Conservation (phyloP, 2,329 filamentous ascomycete genomes). For the Thermoascus crustaceus region DNA sequence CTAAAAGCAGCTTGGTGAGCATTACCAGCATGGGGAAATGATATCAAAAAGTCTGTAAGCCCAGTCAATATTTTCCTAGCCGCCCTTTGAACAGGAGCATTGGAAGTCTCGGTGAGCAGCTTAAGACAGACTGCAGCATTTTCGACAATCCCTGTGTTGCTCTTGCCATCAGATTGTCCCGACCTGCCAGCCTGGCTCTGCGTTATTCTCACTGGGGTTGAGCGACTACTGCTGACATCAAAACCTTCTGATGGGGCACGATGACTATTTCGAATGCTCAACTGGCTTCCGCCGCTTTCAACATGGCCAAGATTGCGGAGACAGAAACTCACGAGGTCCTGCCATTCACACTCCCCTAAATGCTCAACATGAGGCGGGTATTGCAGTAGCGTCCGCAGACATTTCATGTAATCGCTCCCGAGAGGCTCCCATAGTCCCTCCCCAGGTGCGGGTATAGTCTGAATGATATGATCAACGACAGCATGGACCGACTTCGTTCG, state of each 20-base stretch:
- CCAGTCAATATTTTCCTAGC: conserved; percentile 49
- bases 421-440: conserved; percentile 62
- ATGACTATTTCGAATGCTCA: conserved; percentile 21
- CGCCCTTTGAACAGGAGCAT: conserved; percentile 55
- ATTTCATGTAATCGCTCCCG: conserved; percentile 68
- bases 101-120: conserved; percentile 55
- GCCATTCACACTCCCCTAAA: conserved; percentile 61
- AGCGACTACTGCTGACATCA: conserved; percentile 17
- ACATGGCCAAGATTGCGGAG: conserved; percentile 46
- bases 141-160: conserved; percentile 34
- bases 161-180: conserved; percentile 12
- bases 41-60: conserved; percentile 54
- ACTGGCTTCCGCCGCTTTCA: conserved; percentile 20
- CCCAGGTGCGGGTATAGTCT: conserved; percentile 57
- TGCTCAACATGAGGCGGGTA: conserved; percentile 74
- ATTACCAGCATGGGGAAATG: conserved; percentile 52
- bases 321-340: conserved; percentile 62
- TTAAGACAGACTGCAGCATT: conserved; percentile 59
- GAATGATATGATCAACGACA: conserved; percentile 71
- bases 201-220: conserved; percentile 23
- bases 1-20: conserved; percentile 67
- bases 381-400: conserved; percentile 60
- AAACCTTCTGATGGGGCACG: conserved; percentile 21
- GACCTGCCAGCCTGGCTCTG: conserved; percentile 19
- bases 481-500: conserved; percentile 70